Evolutionary conservation across 1,139 yeast species (phyloP), one percentile per base, ranked within the genome.

Genomic region (Suhomyces guaymorum): DNA sequence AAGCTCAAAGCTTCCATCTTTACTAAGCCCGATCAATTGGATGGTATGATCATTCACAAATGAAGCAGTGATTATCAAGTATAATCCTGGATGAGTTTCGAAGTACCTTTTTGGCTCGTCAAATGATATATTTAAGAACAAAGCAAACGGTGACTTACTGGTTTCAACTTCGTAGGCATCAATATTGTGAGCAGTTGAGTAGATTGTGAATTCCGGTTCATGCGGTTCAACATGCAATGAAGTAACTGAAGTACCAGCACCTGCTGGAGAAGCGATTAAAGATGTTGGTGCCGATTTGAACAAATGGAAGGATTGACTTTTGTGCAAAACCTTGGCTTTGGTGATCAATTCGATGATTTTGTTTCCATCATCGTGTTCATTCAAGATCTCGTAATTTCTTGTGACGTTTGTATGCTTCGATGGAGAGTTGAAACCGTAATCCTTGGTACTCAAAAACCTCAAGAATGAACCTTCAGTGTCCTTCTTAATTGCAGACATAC

Each of bases 221-320:
- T 28, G 24, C 3, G 12, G 3, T 2, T 23, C 14, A 13, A 22
- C 4, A 6, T 15, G 26, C 20, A 26, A 27, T n/a, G 32, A 33
- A 7, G 25, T 16, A 6, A 24, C 26, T 7, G 37, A 33, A 21
- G 30, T 33, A n/a, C 24, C 32, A 11, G 30, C 26, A 10, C 26
- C 28, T 21, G 27, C 17, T 4, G 32, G 29, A 12, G 32, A 27
- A 10, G 28, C 10, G 10, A 14, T 13, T 3, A 14, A 9, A 5
- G 4, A 24, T 12, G 29, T 12, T n/a, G 36, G 19, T 7, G 52
- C 47, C 3, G 54, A 59, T 47, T 75, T 79, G 65, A 90, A 90
- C 21, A 90, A 63, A 62, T 90, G 97, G 59, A 90, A 88, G 3
- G 96, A 90, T 35, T 88, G 85, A 3, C 81, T 73, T 51, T 90